Percentiles rank a stretch among this genome's conserved stretches.
These are phyloP conservation scores for Aspergillus tamarii DNA, from an alignment of 2,329 filamentous ascomycete species.

Conservation along the genomic window DNA sequence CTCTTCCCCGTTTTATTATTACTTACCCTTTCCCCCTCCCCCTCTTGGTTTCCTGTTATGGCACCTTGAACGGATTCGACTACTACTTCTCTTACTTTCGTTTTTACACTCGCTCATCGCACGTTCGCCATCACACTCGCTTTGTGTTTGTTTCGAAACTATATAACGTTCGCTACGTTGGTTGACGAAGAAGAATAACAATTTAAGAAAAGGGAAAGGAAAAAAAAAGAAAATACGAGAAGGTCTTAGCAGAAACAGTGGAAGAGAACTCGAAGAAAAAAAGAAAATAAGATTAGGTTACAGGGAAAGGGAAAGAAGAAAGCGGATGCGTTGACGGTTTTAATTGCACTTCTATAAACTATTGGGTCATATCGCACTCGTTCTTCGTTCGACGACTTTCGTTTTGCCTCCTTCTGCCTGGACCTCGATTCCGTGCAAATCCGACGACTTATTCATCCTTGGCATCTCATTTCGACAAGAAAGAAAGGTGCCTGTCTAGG, in stretches of 20 bases:
- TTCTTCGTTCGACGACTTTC: slow-evolving; percentile 25
- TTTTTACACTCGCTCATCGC: slow-evolving; percentile 37
- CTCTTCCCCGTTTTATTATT: slow-evolving; percentile 17
- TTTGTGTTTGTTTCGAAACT: slow-evolving; percentile 38
- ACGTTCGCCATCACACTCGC: slow-evolving; percentile 44
- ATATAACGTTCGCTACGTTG: slow-evolving; percentile 45
- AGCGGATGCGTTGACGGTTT: slow-evolving; percentile 9
- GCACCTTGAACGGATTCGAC: slow-evolving; percentile 32
- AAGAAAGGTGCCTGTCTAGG: neutral
- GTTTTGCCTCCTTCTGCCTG: slow-evolving; percentile 18
- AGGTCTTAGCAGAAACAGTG: neutral
- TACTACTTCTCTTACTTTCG: slow-evolving; percentile 18
- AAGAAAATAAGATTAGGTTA: slow-evolving; percentile 20
- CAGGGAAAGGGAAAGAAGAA: slow-evolving; percentile 11
- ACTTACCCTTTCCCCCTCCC: slow-evolving; percentile 20
- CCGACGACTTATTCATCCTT: slow-evolving; percentile 8
- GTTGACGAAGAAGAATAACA: slow-evolving; percentile 20
- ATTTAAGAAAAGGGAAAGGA: slow-evolving; percentile 11
- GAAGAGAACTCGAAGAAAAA: slow-evolving; percentile 5
- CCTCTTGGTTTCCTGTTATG: slow-evolving; percentile 30
- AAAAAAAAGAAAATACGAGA: slow-evolving; percentile 4
- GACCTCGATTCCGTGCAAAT: slow-evolving; percentile 12
- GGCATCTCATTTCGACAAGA: slow-evolving; percentile 8
- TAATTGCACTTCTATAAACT: slow-evolving; percentile 18
- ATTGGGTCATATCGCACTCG: slow-evolving; percentile 24